A percentile compares a stretch with the other conserved stretches of the same genome.
phyloP scores from a whole-genome alignment of 2,329 filamentous ascomycete genomes.

The Phaeophleospora eucalypticola region DNA sequence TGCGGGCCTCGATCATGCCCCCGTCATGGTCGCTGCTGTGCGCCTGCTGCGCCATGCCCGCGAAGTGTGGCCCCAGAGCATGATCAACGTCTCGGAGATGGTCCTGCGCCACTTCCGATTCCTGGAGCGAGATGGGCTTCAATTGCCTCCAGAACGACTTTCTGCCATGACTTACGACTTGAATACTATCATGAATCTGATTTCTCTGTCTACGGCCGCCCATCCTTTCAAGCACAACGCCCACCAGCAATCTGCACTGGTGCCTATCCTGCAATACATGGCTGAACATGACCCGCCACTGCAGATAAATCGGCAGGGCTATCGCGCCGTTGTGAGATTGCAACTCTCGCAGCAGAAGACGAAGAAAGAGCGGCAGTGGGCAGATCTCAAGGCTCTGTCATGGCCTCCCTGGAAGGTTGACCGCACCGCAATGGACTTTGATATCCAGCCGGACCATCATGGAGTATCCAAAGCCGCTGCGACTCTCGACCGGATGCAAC shows the following conservation, averaged over 20 bases:
- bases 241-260: slow-evolving; percentile 55
- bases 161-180: slow-evolving; percentile 11
- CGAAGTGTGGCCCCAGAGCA: slow-evolving; percentile 44
- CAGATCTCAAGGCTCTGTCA: slow-evolving; percentile 54
- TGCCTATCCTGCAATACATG: slow-evolving; percentile 56
- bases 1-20: slow-evolving; percentile 5
- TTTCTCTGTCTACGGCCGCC: slow-evolving; percentile 38
- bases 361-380: slow-evolving; percentile 52
- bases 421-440: slow-evolving; percentile 57
- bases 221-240: slow-evolving; percentile 47
- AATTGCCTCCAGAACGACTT: neutral
- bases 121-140: neutral
- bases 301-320: slow-evolving; percentile 54
- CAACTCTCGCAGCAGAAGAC: slow-evolving; percentile 58
- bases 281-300: slow-evolving; percentile 50
- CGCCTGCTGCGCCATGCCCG: slow-evolving; percentile 51
- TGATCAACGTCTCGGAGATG: slow-evolving; percentile 26
- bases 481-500: slow-evolving; percentile 53
- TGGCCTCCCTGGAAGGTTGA: slow-evolving; percentile 66
- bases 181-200: slow-evolving; percentile 30
- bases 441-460: slow-evolving; percentile 52
- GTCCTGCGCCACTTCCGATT: slow-evolving; percentile 15
- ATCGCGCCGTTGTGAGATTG: slow-evolving; percentile 52
- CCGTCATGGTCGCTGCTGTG: slow-evolving; percentile 39
- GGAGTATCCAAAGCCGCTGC: slow-evolving; percentile 55